Percentiles rank a stretch among this genome's conserved stretches.
phyloP scores from a whole-genome alignment of 2,329 filamentous ascomycete genomes.

The Bipolaris gigantea region DNA sequence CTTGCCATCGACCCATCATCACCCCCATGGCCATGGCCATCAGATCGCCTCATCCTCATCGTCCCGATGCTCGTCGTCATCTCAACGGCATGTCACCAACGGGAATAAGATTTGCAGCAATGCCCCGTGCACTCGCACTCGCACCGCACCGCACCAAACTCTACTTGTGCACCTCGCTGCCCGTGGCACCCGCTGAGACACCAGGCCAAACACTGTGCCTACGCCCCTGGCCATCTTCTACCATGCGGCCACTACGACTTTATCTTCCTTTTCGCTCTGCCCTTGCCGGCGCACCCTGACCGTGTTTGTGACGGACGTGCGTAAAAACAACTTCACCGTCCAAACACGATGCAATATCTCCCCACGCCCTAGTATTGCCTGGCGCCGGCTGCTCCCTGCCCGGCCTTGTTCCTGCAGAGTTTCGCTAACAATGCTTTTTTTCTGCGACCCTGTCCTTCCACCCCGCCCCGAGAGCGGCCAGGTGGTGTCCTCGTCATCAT shows the following conservation, averaged over 20 bases:
- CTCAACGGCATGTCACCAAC: no score
- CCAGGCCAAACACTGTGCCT: constrained; percentile 2
- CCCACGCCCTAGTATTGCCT: background rate
- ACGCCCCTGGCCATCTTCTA: background rate
- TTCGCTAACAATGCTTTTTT: background rate
- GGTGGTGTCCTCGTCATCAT: background rate
- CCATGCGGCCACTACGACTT: background rate
- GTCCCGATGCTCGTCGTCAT: background rate
- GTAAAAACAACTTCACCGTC: background rate
- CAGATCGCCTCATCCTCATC: background rate
- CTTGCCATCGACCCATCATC: background rate
- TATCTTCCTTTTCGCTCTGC: no score
- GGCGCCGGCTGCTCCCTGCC: background rate
- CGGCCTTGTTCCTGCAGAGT: background rate
- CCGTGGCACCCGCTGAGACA: constrained; percentile 13
- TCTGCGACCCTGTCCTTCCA: no score
- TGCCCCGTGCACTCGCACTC: no score
- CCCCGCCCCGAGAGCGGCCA: background rate
- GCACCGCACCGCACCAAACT: background rate
- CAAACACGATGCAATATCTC: background rate
- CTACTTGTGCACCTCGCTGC: constrained; percentile 7
- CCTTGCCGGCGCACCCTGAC: background rate
- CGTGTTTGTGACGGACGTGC: constrained; percentile 5
- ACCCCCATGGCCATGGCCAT: background rate
- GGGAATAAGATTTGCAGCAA: constrained; percentile 1